Evolutionary conservation across 192 early-diverging fungal genomes (phyloP).

Genomic region (Backusella parvicylindrica): DNA sequence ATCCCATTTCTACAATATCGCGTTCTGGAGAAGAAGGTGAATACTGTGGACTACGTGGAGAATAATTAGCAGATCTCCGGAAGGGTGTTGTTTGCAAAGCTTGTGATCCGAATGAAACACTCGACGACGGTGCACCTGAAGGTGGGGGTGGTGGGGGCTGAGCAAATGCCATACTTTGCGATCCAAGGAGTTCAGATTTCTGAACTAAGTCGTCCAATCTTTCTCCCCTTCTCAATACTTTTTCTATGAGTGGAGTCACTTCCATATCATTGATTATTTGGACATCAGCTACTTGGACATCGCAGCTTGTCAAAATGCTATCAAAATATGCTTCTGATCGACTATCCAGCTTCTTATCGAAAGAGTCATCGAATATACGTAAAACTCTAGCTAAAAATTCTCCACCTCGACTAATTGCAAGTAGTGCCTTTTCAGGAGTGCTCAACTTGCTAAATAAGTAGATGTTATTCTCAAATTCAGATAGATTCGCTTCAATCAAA

Average conservation of each 20-base stretch:
- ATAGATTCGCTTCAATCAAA: slow-evolving; percentile 35
- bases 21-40: background rate
- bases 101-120: background rate
- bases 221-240: background rate
- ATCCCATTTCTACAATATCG: background rate
- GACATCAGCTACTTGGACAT: background rate
- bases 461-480: slow-evolving; percentile 21
- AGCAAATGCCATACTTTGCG: background rate
- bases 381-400: slow-evolving; percentile 18
- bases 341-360: background rate
- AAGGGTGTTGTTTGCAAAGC: background rate
- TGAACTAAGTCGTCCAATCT: background rate
- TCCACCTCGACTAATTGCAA: slow-evolving; percentile 32
- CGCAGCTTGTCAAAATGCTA: background rate
- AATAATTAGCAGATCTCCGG: background rate
- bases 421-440: slow-evolving; percentile 41
- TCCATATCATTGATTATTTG: too few relatives aligned
- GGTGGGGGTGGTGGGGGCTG: background rate
- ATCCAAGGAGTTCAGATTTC: background rate
- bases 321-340: background rate
- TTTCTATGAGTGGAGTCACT: background rate
- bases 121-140: background rate
- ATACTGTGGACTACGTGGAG: background rate
- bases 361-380: slow-evolving; percentile 27
- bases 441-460: slow-evolving; percentile 29